Base-by-base conservation (phyloP, 2,329 filamentous ascomycete species). In the Sporothrix protearum region DNA sequence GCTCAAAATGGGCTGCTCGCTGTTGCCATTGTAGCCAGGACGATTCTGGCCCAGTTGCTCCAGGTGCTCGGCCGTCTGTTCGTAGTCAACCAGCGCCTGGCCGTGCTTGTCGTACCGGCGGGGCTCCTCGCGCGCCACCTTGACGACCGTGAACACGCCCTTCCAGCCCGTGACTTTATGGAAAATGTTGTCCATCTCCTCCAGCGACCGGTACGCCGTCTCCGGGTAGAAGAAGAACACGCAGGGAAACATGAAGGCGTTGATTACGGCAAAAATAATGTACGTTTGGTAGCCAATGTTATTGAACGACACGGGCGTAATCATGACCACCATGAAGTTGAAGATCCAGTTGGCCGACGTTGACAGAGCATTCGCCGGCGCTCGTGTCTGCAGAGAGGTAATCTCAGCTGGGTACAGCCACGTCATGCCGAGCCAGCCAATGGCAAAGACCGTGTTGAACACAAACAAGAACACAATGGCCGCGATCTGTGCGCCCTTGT, bases 151-250 rank as follows among this genome's bases (percentile, higher is more conserved):
- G 68, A 85, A 79, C 73, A 79, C 80, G 39, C 79, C 81, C 71
- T 73, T 75, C 74, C 74, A 73, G 2, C 86, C 85, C 28, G 80
- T 80, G 0, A 85, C 85, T 81, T 89, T 89, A 77, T 84, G 78
- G 59, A 80, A 80, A 68, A 92, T 89, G 71, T 87, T 83, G 76
- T 92, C 90, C 79, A 92, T 88, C 78, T 92, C 90, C 78, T 92
- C 90, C 42, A 92, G 82, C 16, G 83, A 87, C 8, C 86, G 84
- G 74, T 79, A 77, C 76, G 83, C 82, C 3, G 87, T 87, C 76
- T 88, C 86, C 0, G 86, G 85, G 73, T 85, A 86, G 75, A 85
- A 83, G 72, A 86, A 79, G 76, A 82, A 86, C 19, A 86, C 84
- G 68, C 85, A 80, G 1, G 85, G 85, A 57, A 87, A 78, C 75